Percentiles rank a stretch among this genome's conserved stretches.
Conservation (phyloP, 2,329 filamentous ascomycete genomes). For the Curvularia lunata region DNA sequence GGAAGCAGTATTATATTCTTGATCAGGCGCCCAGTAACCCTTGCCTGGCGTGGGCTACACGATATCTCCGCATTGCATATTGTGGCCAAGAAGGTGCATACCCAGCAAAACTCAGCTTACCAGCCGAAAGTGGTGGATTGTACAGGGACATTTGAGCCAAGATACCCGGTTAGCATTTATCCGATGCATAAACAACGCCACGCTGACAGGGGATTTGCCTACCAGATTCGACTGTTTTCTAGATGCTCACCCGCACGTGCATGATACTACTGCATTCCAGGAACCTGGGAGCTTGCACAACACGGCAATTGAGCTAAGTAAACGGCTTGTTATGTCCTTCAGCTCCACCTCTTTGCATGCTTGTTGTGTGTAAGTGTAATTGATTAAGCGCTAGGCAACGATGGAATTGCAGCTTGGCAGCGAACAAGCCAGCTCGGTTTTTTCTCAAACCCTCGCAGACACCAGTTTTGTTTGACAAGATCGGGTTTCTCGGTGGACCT, state of each 20-base stretch:
- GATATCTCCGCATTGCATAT: constrained; percentile 1
- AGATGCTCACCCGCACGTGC: not conserved
- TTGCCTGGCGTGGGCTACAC: not conserved
- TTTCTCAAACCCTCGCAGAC: not conserved
- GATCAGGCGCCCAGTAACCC: constrained; percentile 1
- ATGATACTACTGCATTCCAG: not conserved
- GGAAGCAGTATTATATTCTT: not conserved
- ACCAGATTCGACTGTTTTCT: not conserved
- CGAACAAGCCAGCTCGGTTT: not conserved
- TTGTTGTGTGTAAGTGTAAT: not conserved
- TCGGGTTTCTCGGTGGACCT: not conserved
- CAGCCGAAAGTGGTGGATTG: constrained; percentile 4
- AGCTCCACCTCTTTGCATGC: not conserved
- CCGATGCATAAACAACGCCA: constrained; percentile 4
- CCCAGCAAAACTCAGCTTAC: constrained; percentile 7
- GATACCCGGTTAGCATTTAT: constrained; percentile 7
- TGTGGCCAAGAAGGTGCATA: constrained; percentile 2
- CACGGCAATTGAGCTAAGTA: not conserved
- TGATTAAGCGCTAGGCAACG: not conserved
- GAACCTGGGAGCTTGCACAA: not conserved
- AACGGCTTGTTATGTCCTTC: not conserved
- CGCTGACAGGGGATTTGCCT: not conserved
- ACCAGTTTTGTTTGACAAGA: not conserved
- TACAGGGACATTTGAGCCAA: constrained; percentile 2
- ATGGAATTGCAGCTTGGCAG: not conserved